Evolutionary conservation across 192 early-diverging fungal species (phyloP).

Genomic region (Coemansia sp.): DNA sequence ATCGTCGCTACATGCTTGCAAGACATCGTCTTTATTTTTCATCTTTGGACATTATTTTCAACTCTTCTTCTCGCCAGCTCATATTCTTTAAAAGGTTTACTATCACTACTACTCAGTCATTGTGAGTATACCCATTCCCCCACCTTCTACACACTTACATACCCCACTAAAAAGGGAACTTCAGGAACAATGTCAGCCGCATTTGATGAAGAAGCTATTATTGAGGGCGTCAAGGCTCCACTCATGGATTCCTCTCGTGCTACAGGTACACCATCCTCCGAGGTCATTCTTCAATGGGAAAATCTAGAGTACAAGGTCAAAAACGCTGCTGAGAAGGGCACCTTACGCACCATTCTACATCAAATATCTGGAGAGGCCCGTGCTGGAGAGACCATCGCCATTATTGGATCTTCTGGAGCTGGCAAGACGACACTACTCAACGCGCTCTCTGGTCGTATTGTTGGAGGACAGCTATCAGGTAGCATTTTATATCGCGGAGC

Average conservation of each 20-base stretch:
- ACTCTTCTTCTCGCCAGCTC: background rate
- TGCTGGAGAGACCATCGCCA: constrained; percentile 74
- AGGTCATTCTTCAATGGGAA: constrained; percentile 47
- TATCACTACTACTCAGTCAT: background rate
- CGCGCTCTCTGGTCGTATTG: constrained; percentile 68
- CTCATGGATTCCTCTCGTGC: background rate
- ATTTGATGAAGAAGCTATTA: background rate
- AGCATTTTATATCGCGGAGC: constrained; percentile 57
- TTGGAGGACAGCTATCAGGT: constrained; percentile 58
- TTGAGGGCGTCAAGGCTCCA: background rate
- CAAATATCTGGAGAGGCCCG: constrained; percentile 68
- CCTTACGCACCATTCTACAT: constrained; percentile 58
- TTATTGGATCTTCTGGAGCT: constrained; percentile 91
- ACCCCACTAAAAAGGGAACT: background rate
- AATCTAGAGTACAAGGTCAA: constrained; percentile 48
- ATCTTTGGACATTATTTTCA: background rate
- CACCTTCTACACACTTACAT: background rate
- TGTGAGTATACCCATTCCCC: background rate
- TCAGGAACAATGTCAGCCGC: background rate
- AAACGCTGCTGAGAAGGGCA: constrained; percentile 24
- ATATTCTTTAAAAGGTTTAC: background rate
- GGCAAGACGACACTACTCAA: constrained; percentile 90
- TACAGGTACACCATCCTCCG: constrained; percentile 2
- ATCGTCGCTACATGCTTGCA: background rate
- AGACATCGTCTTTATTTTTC: background rate